These are phyloP conservation scores for Ehretia macrophylla DNA, from an alignment of 257 asterid genomes.

Conservation along the genomic window DNA sequence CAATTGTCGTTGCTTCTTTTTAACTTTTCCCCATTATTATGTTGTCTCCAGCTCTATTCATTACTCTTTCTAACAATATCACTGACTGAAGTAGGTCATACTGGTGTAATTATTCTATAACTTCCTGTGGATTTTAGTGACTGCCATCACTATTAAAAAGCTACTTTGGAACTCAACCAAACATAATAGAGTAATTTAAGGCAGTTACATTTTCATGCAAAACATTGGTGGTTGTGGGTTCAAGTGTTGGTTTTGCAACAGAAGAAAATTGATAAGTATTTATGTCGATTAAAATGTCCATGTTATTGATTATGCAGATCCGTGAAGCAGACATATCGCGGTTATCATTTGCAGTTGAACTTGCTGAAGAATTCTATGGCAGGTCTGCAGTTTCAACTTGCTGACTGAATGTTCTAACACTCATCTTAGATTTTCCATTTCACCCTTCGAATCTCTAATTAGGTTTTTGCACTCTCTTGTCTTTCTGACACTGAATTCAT, in stretches of 20 bases:
- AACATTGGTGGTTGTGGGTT: neutral
- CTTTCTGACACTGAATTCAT: constrained; percentile 29
- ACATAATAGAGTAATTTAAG: too few relatives aligned
- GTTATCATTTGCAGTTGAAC: constrained; percentile 93
- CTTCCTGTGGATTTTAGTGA: too few relatives aligned
- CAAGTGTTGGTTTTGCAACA: neutral
- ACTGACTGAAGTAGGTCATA: too few relatives aligned
- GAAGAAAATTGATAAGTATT: neutral
- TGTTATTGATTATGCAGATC: constrained; percentile 47
- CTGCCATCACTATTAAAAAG: too few relatives aligned
- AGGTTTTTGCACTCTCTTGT: constrained; percentile 13
- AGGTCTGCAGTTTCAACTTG: constrained; percentile 47
- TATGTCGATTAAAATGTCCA: constrained; percentile 1
- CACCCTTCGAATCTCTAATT: constrained; percentile 8
- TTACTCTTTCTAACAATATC: too few relatives aligned
- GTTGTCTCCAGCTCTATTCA: too few relatives aligned
- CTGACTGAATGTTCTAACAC: constrained; percentile 5
- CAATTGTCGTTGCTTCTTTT: too few relatives aligned
- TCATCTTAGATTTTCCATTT: neutral
- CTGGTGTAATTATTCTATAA: too few relatives aligned
- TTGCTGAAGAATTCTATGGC: constrained; percentile 98
- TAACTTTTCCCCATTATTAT: too few relatives aligned
- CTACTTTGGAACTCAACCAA: too few relatives aligned
- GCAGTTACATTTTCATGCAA: neutral
- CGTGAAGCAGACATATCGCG: constrained; percentile 99